Evolutionary conservation across 768 basidiomycete species (phyloP).

Genomic region (Mycena galericulata): DNA sequence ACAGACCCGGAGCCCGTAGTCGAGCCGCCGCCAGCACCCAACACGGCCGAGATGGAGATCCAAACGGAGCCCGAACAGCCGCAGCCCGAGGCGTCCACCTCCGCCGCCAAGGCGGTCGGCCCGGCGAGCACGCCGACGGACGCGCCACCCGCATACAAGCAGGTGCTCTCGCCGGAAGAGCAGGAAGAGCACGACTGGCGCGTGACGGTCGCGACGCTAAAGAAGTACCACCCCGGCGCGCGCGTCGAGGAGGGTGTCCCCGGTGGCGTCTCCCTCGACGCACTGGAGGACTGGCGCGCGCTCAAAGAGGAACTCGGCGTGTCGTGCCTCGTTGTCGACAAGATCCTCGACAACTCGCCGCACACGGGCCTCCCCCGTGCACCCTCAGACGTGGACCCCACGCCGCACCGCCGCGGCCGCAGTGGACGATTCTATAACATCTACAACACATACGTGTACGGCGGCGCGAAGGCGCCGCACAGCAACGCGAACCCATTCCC

Average conservation of each 20-base stretch:
- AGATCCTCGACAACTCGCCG: slow-evolving; percentile 64
- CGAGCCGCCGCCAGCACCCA: slow-evolving; percentile 45
- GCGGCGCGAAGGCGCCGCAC: slow-evolving; percentile 46
- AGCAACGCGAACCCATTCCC: slow-evolving; percentile 53
- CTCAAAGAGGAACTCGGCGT: slow-evolving; percentile 85
- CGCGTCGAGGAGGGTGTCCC: slow-evolving; percentile 55
- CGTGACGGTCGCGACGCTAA: slow-evolving; percentile 68
- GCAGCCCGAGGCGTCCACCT: slow-evolving; percentile 51
- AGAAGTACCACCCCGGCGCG: slow-evolving; percentile 78
- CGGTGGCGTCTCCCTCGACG: slow-evolving; percentile 74
- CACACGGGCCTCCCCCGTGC: slow-evolving; percentile 33
- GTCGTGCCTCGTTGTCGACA: slow-evolving; percentile 82
- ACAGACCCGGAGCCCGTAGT: slow-evolving; percentile 60
- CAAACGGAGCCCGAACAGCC: slow-evolving; percentile 65
- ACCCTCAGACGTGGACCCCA: slow-evolving; percentile 38
- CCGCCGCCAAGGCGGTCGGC: slow-evolving; percentile 44
- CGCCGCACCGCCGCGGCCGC: slow-evolving; percentile 40
- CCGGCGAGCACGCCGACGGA: slow-evolving; percentile 50
- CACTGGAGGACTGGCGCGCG: slow-evolving; percentile 81
- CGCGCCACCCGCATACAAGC: slow-evolving; percentile 81
- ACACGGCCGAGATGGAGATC: slow-evolving; percentile 67
- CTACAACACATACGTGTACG: slow-evolving; percentile 80
- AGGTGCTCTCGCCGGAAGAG: slow-evolving; percentile 63
- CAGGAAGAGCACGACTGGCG: slow-evolving; percentile 62
- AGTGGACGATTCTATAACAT: slow-evolving; percentile 83